Evolutionary conservation across 1,284 basidiomycete genomes (phyloP), one percentile per base, ranked within the genome.

Genomic region (Coriolopsis trogii): DNA sequence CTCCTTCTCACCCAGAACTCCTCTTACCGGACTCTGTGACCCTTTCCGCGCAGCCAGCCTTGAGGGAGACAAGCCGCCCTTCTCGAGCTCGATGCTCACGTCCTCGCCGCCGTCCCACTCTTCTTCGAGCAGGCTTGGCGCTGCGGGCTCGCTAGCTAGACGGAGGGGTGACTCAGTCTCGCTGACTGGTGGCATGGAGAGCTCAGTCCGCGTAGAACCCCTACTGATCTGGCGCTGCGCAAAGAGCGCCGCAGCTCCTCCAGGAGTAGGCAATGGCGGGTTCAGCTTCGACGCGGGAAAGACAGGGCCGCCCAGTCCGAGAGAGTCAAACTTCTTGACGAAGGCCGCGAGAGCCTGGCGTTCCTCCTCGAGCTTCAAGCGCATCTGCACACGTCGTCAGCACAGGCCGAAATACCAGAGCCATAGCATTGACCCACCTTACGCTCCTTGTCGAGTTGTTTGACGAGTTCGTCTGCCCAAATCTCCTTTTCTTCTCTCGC

Each of bases 371-470:
- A 91, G 70, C 59, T 83, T 83, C 37, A 72, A 66, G 29, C 87
- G 73, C 47, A 68, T 55, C 77, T 78, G n/a, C 1, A 18, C 26
- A 2, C 12, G 18, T 39, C 23, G 24, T 47, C 8, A 49, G 41
- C 25, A 23, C 20, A 20, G 15, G 16, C 16, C 6, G 8, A 18
- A 8, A 8, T 20, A 6, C n/a, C 10, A 6, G 6, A 15, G n/a
- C 16, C n/a, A 9, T 18, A 18, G n/a, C 9, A n/a, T n/a, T n/a
- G 33, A 63, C 76, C 28, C 38, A 82, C 78, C 74, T 79, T 82
- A 64, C 82, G 86, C 73, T 91, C 89, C 64, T 82, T 87, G 59
- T 91, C 88, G 28, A 92, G 70, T 60, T 86, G 80, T 56, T 77
- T 82, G 31, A 87, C 82, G 6, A 90, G 70, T 63, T 90, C 87